Evolutionary conservation across 345 rosid species (phyloP).

Genomic region (Salix dunnii): DNA sequence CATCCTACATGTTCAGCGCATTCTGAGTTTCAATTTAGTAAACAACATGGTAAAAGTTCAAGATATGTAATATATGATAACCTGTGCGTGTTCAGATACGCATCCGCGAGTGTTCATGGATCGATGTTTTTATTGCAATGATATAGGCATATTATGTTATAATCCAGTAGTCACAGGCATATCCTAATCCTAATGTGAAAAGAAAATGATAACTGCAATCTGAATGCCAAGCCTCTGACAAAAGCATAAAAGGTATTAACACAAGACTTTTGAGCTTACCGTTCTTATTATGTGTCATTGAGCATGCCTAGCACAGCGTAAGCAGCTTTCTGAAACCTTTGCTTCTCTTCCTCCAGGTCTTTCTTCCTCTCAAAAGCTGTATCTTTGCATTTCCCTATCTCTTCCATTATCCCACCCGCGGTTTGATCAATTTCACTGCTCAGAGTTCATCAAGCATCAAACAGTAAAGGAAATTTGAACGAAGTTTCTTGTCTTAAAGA

Average conservation of each 20-base stretch:
- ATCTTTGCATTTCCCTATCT: slow-evolving; percentile 68
- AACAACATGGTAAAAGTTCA: not conserved
- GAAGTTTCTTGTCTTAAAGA: not conserved
- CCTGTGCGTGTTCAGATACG: not conserved
- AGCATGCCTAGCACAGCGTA: slow-evolving; percentile 60
- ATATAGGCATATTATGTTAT: not conserved
- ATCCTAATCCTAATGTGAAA: not conserved
- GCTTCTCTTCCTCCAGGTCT: slow-evolving; percentile 65
- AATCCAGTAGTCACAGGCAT: not conserved
- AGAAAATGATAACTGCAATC: not conserved
- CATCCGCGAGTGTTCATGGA: not conserved
- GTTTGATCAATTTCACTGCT: slow-evolving; percentile 82
- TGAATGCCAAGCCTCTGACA: not conserved
- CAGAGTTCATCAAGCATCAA: slow-evolving; percentile 1
- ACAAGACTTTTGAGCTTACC: slow-evolving; percentile 2
- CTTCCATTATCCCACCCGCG: slow-evolving; percentile 59
- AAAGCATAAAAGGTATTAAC: not conserved
- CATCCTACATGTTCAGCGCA: not conserved
- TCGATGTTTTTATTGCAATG: not conserved
- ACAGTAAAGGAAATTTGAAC: not conserved
- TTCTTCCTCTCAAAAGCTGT: slow-evolving; percentile 68
- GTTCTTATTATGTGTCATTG: slow-evolving; percentile 11
- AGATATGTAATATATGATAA: not conserved
- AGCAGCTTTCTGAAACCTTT: slow-evolving; percentile 80
- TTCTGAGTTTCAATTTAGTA: not conserved